phyloP scores from a whole-genome alignment of 805 yeast species.

The Pichia heedii region DNA sequence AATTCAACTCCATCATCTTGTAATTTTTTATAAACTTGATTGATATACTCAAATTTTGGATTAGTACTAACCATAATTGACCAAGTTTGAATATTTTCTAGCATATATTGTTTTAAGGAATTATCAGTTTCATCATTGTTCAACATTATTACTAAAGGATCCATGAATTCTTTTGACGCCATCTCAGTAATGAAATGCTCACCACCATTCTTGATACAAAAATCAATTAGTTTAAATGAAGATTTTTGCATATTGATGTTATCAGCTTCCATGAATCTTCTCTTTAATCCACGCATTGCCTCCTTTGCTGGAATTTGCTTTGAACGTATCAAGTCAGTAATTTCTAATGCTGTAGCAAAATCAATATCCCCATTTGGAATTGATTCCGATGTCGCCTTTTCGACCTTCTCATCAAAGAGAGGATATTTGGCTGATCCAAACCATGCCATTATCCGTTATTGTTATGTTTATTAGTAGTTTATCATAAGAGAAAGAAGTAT shows the following conservation, averaged over 20 bases:
- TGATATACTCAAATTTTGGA: slow-evolving; percentile 56
- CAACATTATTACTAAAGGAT: slow-evolving; percentile 49
- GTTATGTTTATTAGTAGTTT: no score
- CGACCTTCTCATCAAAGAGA: slow-evolving; percentile 53
- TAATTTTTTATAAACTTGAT: slow-evolving; percentile 50
- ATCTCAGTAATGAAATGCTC: slow-evolving; percentile 71
- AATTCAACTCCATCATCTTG: slow-evolving; percentile 56
- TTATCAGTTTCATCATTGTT: slow-evolving; percentile 26
- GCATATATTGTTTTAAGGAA: slow-evolving; percentile 50
- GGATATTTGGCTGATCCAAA: slow-evolving; percentile 30
- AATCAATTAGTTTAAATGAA: slow-evolving; percentile 67
- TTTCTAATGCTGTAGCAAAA: slow-evolving; percentile 60
- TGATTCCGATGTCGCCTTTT: slow-evolving; percentile 77
- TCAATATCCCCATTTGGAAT: slow-evolving; percentile 90
- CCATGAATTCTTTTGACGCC: slow-evolving; percentile 79
- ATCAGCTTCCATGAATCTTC: slow-evolving; percentile 45
- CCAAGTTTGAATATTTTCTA: slow-evolving; percentile 70
- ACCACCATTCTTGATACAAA: slow-evolving; percentile 91
- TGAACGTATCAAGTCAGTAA: slow-evolving; percentile 79
- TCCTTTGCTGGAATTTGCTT: slow-evolving; percentile 71
- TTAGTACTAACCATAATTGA: slow-evolving; percentile 62
- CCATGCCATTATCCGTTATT: no score
- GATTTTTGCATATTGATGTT: slow-evolving; percentile 79
- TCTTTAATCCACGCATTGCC: slow-evolving; percentile 78
- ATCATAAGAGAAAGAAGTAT: no score